Conservation (phyloP, 139 green algal genomes). For the Chlorella vulgaris region DNA sequence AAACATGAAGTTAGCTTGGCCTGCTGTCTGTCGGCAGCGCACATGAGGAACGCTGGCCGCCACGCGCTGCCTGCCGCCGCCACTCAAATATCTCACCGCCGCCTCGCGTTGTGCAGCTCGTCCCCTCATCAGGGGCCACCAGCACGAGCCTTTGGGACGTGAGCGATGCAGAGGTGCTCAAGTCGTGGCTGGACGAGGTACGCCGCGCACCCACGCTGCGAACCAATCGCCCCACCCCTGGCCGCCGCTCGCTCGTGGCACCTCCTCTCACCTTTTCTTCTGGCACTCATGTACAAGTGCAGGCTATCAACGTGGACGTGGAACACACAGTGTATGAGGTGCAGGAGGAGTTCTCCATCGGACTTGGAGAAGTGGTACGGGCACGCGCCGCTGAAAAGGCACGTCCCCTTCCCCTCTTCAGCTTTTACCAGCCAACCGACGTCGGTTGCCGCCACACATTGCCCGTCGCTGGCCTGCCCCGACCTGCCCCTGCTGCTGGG, state of each 20-base stretch:
- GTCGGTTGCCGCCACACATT: too few species aligned
- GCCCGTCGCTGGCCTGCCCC: too few species aligned
- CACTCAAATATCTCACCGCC: too few species aligned
- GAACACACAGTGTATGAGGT: conserved; percentile 19
- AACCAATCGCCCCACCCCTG: background rate
- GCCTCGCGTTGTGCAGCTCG: conserved; percentile 26
- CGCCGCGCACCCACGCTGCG: background rate
- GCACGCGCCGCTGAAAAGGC: conserved; percentile 19
- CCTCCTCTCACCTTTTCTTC: too few species aligned
- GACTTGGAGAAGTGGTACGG: conserved; percentile 17
- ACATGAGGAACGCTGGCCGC: too few species aligned
- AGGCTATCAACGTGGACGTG: conserved; percentile 33
- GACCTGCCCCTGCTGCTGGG: too few species aligned
- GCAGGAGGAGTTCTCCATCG: conserved; percentile 37
- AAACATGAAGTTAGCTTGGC: too few species aligned
- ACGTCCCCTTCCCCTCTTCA: too few species aligned
- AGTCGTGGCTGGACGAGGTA: conserved; percentile 35
- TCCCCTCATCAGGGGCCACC: conserved; percentile 8
- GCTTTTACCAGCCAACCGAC: too few species aligned
- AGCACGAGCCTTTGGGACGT: conserved; percentile 31
- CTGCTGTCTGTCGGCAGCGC: too few species aligned
- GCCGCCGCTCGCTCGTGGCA: background rate
- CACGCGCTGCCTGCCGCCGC: too few species aligned
- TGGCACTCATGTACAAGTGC: background rate
- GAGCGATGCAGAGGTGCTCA: conserved; percentile 1